phyloP scores from a whole-genome alignment of 2,329 filamentous ascomycete genomes.

The Pezicula radicicola region DNA sequence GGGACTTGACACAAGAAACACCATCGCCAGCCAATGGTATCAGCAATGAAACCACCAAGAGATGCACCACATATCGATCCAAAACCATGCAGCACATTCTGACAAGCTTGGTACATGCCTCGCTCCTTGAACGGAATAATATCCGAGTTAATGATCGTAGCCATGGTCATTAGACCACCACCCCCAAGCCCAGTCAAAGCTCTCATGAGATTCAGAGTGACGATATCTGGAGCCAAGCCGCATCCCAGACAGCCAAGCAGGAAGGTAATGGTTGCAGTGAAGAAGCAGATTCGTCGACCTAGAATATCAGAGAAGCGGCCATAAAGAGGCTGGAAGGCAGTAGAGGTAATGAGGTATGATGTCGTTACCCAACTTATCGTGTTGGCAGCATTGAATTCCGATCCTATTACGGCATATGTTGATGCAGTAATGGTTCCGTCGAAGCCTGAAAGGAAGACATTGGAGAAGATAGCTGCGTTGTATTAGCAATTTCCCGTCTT shows the following conservation, averaged over 20 bases:
- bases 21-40: constrained; percentile 65
- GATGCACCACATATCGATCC: constrained; percentile 61
- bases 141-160: constrained; percentile 59
- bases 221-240: constrained; percentile 54
- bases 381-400: constrained; percentile 70
- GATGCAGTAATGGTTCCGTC: constrained; percentile 73
- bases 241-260: constrained; percentile 63
- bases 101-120: constrained; percentile 58
- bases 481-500: neutral
- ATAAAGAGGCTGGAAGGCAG: constrained; percentile 70
- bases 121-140: constrained; percentile 55
- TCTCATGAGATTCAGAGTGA: constrained; percentile 60
- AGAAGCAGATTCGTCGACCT: constrained; percentile 60
- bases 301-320: constrained; percentile 70
- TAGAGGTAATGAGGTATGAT: constrained; percentile 68
- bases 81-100: constrained; percentile 60
- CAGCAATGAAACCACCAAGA: constrained; percentile 62
- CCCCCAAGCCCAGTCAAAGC: constrained; percentile 68
- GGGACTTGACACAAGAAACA: constrained; percentile 63
- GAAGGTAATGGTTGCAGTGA: constrained; percentile 62
- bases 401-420: constrained; percentile 71
- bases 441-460: constrained; percentile 65
- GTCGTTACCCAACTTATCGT: constrained; percentile 74
- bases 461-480: constrained; percentile 53
- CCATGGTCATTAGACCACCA: constrained; percentile 68